Conservation (phyloP, 1,139 yeast genomes). For the Dujonia santamariae region DNA sequence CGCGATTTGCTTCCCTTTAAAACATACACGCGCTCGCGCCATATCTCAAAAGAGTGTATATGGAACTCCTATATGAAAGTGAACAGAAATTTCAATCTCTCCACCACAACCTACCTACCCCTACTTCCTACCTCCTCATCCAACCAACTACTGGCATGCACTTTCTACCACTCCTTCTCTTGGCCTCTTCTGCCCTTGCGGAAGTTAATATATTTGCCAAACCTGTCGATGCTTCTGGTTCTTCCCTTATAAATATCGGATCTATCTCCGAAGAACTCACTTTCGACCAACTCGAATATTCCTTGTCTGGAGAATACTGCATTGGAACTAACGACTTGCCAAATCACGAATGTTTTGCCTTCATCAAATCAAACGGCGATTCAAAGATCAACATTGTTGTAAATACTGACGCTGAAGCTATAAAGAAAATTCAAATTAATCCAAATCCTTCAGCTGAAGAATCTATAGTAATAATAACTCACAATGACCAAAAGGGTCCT, state of each 20-base stretch:
- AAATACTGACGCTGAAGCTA: background rate
- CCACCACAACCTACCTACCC: too few species aligned
- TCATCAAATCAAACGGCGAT: conserved; percentile 7
- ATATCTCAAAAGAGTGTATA: too few species aligned
- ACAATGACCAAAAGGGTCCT: conserved; percentile 14
- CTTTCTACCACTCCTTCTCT: background rate
- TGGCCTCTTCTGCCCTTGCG: background rate
- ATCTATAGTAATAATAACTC: conserved; percentile 9
- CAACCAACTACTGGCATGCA: background rate
- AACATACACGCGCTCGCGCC: too few species aligned
- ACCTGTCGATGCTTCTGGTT: background rate
- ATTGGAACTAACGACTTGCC: conserved; percentile 29
- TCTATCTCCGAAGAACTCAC: background rate
- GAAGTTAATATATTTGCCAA: conserved; percentile 1
- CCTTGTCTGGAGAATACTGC: conserved; percentile 19
- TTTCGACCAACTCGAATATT: background rate
- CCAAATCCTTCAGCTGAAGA: conserved; percentile 1
- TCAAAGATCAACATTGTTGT: conserved; percentile 1
- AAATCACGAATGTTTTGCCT: conserved; percentile 31
- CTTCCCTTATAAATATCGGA: background rate
- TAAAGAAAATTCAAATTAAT: conserved; percentile 5
- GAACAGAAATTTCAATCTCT: too few species aligned
- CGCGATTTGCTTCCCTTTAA: too few species aligned
- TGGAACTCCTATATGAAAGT: too few species aligned
- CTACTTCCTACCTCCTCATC: too few species aligned